Evolutionary conservation across 2,329 filamentous ascomycete species (phyloP).

Genomic region (Sporothrix mexicana): DNA sequence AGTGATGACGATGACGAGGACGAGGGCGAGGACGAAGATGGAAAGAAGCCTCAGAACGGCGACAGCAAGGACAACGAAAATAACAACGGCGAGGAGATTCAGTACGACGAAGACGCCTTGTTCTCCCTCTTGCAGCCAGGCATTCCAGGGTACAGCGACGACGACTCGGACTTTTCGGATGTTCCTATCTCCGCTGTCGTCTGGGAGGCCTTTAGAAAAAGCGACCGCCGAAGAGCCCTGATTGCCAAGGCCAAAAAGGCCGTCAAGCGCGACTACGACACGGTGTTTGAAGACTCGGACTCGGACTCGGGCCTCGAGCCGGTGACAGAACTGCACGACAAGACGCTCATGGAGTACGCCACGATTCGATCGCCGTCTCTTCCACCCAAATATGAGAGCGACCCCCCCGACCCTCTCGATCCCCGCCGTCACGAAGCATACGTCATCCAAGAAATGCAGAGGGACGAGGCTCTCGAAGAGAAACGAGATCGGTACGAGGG

Average conservation of each 20-base stretch:
- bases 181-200: not conserved
- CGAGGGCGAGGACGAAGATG: not conserved
- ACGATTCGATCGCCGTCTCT: not conserved
- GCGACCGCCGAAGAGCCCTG: not conserved
- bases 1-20: not conserved
- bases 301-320: not conserved
- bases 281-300: not conserved
- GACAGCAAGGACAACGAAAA: not conserved
- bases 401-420: not conserved
- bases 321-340: not conserved
- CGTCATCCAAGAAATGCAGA: not conserved
- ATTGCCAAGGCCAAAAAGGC: not conserved
- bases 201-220: not conserved
- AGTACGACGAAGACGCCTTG: not conserved
- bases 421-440: not conserved
- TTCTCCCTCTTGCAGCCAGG: not conserved
- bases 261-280: not conserved
- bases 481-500: not conserved
- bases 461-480: not conserved
- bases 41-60: not conserved
- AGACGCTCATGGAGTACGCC: not conserved
- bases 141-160: not conserved
- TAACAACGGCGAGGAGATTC: not conserved
- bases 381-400: not conserved
- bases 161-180: not conserved